Evolutionary conservation across 768 basidiomycete genomes (phyloP).

Genomic region (Auriscalpium vulgare): DNA sequence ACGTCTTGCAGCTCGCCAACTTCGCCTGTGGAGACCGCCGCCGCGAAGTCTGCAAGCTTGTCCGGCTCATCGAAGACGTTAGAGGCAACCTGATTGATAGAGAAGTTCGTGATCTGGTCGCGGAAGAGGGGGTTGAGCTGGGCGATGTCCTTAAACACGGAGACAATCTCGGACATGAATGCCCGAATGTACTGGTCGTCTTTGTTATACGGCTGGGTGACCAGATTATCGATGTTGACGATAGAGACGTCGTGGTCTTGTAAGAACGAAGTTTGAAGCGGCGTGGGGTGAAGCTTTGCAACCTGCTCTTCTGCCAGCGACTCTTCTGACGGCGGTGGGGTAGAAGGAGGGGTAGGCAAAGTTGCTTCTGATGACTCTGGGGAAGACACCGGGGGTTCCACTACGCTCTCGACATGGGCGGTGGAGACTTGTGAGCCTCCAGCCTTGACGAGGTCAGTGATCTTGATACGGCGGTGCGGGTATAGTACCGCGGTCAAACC

Average conservation of each 20-base stretch:
- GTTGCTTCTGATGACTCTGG: conserved; percentile 41
- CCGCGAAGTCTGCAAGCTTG: conserved; percentile 94
- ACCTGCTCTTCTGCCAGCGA: conserved; percentile 1
- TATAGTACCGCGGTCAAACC: conserved; percentile 93
- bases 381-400: conserved; percentile 23
- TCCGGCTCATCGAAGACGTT: conserved; percentile 98
- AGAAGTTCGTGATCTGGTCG: conserved; percentile 95
- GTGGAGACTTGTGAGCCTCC: conserved; percentile 32
- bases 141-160: conserved; percentile 97
- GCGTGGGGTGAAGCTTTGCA: conserved; percentile 23
- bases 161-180: conserved; percentile 93
- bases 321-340: conserved; percentile 14
- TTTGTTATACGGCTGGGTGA: conserved; percentile 77
- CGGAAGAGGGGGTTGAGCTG: conserved; percentile 96
- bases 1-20: conserved; percentile 90
- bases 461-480: conserved; percentile 84
- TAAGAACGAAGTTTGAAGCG: conserved; percentile 78
- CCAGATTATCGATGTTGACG: conserved; percentile 80
- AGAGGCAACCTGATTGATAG: conserved; percentile 83
- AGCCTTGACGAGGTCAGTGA: conserved; percentile 78
- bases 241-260: conserved; percentile 79
- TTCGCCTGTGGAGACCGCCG: conserved; percentile 91
- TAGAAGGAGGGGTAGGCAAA: conserved; percentile 37
- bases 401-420: conserved; percentile 27
- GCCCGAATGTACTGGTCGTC: conserved; percentile 94